These are phyloP conservation scores for Glycine tomentella DNA, from an alignment of 306 rosid species.

Conservation along the genomic window DNA sequence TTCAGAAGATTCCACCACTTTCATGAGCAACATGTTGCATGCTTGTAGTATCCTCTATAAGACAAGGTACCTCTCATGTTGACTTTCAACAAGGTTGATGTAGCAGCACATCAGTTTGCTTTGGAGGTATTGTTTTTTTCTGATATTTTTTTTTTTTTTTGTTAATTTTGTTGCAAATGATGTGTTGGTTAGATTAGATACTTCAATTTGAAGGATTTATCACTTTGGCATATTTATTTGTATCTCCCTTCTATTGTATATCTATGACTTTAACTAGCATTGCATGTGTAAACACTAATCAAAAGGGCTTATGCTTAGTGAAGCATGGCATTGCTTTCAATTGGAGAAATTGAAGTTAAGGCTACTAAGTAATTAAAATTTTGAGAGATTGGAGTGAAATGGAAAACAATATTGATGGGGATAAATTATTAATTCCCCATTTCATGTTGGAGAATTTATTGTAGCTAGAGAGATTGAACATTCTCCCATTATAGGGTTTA, in stretches of 20 bases:
- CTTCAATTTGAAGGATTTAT: neutral
- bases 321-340: conserved; percentile 8
- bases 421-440: neutral
- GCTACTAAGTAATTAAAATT: conserved; percentile 15
- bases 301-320: conserved; percentile 22
- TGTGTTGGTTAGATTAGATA: conserved; percentile 5
- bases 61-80: conserved; percentile 78
- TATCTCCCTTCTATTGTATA: conserved; percentile 7
- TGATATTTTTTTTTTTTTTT: conserved; percentile 8
- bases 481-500: conserved; percentile 7
- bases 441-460: conserved; percentile 32
- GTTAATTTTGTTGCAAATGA: neutral
- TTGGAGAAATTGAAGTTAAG: conserved; percentile 14
- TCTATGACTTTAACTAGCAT: neutral
- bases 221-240: neutral
- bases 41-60: no score
- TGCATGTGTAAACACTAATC: conserved; percentile 5
- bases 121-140: conserved; percentile 69
- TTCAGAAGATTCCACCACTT: conserved; percentile 79
- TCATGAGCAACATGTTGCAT: conserved; percentile 97
- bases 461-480: conserved; percentile 11
- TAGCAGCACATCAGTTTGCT: conserved; percentile 87
- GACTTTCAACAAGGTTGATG: conserved; percentile 86
- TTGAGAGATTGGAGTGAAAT: conserved; percentile 22
- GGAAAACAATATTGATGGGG: conserved; percentile 12